Conservation (phyloP, 2,329 filamentous ascomycete species). For the Teratosphaeria viscida region DNA sequence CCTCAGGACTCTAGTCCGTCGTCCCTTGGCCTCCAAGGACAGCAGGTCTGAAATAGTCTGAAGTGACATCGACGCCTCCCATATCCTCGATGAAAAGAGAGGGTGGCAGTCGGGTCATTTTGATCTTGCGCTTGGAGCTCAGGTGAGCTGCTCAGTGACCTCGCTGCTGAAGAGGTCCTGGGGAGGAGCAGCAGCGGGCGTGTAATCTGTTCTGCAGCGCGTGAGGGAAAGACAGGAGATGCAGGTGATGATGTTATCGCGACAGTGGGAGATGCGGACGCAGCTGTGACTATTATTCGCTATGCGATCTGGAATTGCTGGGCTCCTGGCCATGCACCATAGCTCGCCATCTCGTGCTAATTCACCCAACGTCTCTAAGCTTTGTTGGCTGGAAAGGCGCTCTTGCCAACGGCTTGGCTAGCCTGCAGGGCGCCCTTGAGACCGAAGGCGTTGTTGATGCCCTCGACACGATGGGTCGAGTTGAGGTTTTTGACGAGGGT, state of each 20-base stretch:
- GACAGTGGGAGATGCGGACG: neutral
- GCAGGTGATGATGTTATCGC: neutral
- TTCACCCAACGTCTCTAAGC: neutral
- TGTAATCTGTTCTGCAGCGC: neutral
- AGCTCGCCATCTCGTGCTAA: neutral
- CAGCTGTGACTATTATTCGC: neutral
- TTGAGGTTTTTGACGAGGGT: conserved; percentile 84
- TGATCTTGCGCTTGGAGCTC: neutral
- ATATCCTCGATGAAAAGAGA: neutral
- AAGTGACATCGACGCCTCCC: neutral
- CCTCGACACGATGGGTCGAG: conserved; percentile 70
- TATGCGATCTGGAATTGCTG: neutral
- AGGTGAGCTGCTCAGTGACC: neutral
- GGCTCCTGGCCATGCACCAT: neutral
- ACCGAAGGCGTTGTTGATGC: conserved; percentile 57
- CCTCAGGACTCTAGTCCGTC: neutral
- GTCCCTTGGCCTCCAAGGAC: neutral
- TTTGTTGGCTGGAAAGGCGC: conserved; percentile 20
- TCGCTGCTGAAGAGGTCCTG: neutral
- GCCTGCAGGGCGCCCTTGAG: conserved; percentile 54
- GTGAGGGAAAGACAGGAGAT: neutral
- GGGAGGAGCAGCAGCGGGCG: neutral
- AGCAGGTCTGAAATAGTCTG: neutral
- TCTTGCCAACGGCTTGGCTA: conserved; percentile 29
- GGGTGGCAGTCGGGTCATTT: neutral